Evolutionary conservation across 1,284 basidiomycete genomes (phyloP).

Genomic region (Leccinum cinnamomeum): DNA sequence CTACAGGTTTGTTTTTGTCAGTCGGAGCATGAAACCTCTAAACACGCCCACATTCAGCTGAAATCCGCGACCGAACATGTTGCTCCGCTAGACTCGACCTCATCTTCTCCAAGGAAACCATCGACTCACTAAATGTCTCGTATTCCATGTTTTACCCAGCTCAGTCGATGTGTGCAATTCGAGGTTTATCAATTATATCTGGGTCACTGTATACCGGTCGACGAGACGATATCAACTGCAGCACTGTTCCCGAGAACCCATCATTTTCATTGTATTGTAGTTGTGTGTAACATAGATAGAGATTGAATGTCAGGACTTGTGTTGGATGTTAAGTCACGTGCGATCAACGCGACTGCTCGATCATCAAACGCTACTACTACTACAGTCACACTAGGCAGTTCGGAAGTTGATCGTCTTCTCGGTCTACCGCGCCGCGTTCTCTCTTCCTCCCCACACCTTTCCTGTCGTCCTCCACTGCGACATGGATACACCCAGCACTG

Average conservation of each 20-base stretch:
- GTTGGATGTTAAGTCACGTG: constrained; percentile 29
- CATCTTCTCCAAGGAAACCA: constrained; percentile 22
- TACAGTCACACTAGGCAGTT: background rate
- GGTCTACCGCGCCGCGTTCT: background rate
- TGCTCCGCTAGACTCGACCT: constrained; percentile 13
- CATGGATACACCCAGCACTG: constrained; percentile 26
- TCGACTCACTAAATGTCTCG: constrained; percentile 10
- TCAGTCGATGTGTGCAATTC: background rate
- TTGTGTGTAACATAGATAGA: background rate
- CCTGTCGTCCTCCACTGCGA: constrained; percentile 1
- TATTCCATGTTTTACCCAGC: constrained; percentile 1
- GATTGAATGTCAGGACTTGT: background rate
- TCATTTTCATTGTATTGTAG: constrained; percentile 15
- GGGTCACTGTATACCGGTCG: background rate
- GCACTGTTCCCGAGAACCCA: background rate
- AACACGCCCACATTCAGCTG: constrained; percentile 16
- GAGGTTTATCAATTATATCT: background rate
- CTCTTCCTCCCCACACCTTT: background rate
- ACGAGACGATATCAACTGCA: background rate
- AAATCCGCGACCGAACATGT: constrained; percentile 23
- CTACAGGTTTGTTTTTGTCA: constrained; percentile 24
- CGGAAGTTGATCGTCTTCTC: constrained; percentile 1
- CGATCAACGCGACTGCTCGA: constrained; percentile 30
- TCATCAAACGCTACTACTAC: constrained; percentile 7
- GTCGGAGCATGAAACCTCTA: constrained; percentile 8